Percentiles rank a stretch among this genome's conserved stretches.
phyloP scores from a whole-genome alignment of 352 stramenopile species.

The Globisporangium paddicum region DNA sequence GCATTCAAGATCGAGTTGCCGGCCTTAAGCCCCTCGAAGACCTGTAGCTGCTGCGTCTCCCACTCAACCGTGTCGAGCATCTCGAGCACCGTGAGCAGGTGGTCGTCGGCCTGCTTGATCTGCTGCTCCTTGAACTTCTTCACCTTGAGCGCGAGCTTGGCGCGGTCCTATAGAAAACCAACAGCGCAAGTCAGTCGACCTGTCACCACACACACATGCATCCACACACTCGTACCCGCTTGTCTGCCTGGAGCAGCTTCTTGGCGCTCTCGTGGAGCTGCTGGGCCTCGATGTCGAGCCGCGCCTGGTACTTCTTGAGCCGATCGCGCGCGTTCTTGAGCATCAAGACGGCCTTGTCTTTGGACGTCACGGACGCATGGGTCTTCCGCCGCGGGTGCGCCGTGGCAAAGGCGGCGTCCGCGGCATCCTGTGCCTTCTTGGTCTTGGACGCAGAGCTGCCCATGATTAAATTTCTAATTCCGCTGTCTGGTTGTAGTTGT shows the following conservation, averaged over 20 bases:
- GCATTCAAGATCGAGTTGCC: slow-evolving; percentile 85
- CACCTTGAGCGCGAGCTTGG: slow-evolving; percentile 83
- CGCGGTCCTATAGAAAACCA: slow-evolving; percentile 47
- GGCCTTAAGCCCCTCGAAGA: slow-evolving; percentile 86
- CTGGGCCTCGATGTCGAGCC: slow-evolving; percentile 75
- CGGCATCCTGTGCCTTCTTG: slow-evolving; percentile 19
- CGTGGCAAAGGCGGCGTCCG: not conserved
- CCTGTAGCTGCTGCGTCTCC: slow-evolving; percentile 84
- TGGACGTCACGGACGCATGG: slow-evolving; percentile 71
- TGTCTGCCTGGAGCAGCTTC: slow-evolving; percentile 61
- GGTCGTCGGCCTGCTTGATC: slow-evolving; percentile 81
- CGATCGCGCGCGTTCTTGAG: slow-evolving; percentile 89
- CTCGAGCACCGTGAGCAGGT: slow-evolving; percentile 81
- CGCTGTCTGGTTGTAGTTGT: not conserved
- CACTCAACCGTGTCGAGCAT: slow-evolving; percentile 89
- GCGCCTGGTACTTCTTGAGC: slow-evolving; percentile 79
- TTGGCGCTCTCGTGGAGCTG: slow-evolving; percentile 80
- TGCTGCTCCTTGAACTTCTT: slow-evolving; percentile 90
- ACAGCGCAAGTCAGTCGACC: not conserved
- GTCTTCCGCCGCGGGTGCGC: slow-evolving; percentile 18
- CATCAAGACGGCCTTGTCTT: slow-evolving; percentile 86
- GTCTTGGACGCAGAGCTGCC: slow-evolving; percentile 45
- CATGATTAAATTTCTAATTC: not conserved
- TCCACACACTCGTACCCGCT: slow-evolving; percentile 35
- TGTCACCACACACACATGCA: not conserved